Base-by-base conservation (phyloP, 2,329 filamentous ascomycete genomes). In the Aspergillus pseudoviridinutans region DNA sequence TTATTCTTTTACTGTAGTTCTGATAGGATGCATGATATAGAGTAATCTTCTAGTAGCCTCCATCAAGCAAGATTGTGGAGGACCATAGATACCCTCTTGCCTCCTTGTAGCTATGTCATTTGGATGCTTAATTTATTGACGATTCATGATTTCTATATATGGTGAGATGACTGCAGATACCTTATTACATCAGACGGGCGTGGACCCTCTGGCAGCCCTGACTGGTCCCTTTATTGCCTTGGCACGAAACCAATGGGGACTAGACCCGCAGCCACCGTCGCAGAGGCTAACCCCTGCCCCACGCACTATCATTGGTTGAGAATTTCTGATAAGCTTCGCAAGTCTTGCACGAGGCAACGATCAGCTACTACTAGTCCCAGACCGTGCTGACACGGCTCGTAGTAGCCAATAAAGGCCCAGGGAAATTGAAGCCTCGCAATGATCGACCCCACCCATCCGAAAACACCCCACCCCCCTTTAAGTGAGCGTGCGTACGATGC, bases 321-420 rank as follows among this genome's bases (percentile, higher is more conserved):
- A 55, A 52, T 53, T 55, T 52, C 49, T 57, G 55, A 64, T 57
- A 64, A 64, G 62, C 62, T 63, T 63, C 62, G 46, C 50, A 49
- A 28, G 52, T 47, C 55, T 62, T 47, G 61, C 62, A 64, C 62
- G 62, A 64, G 62, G 63, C 59, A 60, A 51, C 49, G 60, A 62
- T 64, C 61, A 54, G 50, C 63, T 35, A 24, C 44, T 29, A 24
- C 61, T 60, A 63, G 44, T 55, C 55, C 58, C 51, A 54, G 58
- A 56, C 61, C 60, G 59, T 58, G 62, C 57, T 58, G 57, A 60
- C 60, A 60, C 59, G 60, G 61, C 56, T 56, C 52, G 10, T 3
- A 9, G 2, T 0, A 7, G 9, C 59, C 59, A 59, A 62, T 60
- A 1, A 1, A 46, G 5, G 25, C 3, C 0, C 1, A 4, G 3